phyloP scores from a whole-genome alignment of 805 yeast species.

The Limtongozyma cylindracea region DNA sequence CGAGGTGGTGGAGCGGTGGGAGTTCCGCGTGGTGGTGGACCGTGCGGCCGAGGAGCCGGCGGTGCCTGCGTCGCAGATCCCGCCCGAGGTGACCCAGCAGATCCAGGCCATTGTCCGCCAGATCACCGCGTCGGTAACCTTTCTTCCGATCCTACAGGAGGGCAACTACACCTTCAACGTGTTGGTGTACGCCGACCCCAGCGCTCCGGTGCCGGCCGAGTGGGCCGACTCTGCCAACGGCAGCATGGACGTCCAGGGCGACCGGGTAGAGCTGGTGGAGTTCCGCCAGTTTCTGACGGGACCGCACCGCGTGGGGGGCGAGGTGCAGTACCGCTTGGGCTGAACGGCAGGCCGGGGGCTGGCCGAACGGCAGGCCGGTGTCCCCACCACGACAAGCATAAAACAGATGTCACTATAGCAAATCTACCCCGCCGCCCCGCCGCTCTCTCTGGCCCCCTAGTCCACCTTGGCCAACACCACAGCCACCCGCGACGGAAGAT shows the following conservation, averaged over 20 bases:
- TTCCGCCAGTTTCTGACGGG: constrained; percentile 45
- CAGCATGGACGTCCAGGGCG: constrained; percentile 23
- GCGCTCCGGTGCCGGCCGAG: constrained; percentile 27
- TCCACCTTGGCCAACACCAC: constrained; percentile 9
- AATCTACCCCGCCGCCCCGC: too few species aligned
- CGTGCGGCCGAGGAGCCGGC: constrained; percentile 12
- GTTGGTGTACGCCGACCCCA: constrained; percentile 54
- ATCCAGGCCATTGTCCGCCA: constrained; percentile 77
- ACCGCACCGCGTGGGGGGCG: constrained; percentile 45
- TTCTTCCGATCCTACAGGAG: constrained; percentile 44
- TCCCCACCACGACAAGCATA: too few species aligned
- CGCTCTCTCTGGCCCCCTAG: too few species aligned
- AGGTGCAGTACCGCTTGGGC: constrained; percentile 29
- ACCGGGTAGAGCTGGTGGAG: constrained; percentile 39
- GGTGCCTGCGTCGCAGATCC: too few species aligned
- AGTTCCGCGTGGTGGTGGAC: constrained; percentile 29
- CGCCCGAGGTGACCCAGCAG: constrained; percentile 42
- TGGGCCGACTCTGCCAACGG: constrained; percentile 58
- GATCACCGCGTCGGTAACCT: constrained; percentile 69
- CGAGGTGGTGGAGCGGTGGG: constrained; percentile 69
- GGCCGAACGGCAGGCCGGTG: too few species aligned
- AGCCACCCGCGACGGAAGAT: constrained; percentile 50
- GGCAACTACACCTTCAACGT: constrained; percentile 56
- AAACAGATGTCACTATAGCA: too few species aligned
- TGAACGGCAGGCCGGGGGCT: too few species aligned